Evolutionary conservation across 2,329 filamentous ascomycete species (phyloP).

Genomic region (Scytalidium lignicola): DNA sequence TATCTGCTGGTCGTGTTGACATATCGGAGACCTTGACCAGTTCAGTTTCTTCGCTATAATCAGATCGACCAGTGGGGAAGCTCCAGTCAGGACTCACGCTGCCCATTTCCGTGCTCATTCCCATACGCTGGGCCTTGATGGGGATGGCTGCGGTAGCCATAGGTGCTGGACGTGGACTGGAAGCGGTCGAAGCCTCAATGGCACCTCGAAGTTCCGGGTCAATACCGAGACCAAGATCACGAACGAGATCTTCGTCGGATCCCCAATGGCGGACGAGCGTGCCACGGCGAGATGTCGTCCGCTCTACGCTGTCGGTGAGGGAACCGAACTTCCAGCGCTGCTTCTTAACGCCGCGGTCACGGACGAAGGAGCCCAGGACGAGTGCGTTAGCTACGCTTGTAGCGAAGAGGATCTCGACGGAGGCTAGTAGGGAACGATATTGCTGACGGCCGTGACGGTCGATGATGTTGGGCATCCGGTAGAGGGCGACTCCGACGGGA

Average conservation of each 20-base stretch:
- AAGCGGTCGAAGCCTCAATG: not conserved
- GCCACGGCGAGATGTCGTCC: conserved; percentile 36
- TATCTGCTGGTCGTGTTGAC: conserved; percentile 19
- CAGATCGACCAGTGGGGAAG: conserved; percentile 20
- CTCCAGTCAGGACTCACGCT: conserved; percentile 18
- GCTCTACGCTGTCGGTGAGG: conserved; percentile 58
- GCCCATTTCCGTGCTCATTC: conserved; percentile 4
- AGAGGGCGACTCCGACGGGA: conserved; percentile 74
- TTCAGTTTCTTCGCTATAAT: conserved; percentile 35
- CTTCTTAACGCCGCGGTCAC: conserved; percentile 88
- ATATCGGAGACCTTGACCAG: conserved; percentile 26
- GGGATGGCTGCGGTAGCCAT: conserved; percentile 22
- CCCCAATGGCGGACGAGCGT: conserved; percentile 65
- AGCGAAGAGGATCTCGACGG: conserved; percentile 84
- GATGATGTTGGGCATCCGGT: conserved; percentile 77
- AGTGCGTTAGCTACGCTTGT: conserved; percentile 83
- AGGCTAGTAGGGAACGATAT: conserved; percentile 82
- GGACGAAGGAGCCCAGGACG: conserved; percentile 86
- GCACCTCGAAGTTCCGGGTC: conserved; percentile 44
- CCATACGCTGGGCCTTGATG: conserved; percentile 12
- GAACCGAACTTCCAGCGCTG: conserved; percentile 67
- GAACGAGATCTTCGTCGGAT: conserved; percentile 86
- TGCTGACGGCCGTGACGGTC: conserved; percentile 68
- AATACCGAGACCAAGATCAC: conserved; percentile 69
- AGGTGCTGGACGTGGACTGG: conserved; percentile 22